Percentiles rank a stretch among this genome's conserved stretches.
phyloP scores from a whole-genome alignment of 164 flowering plant species.

The Macadamia tetraphylla region DNA sequence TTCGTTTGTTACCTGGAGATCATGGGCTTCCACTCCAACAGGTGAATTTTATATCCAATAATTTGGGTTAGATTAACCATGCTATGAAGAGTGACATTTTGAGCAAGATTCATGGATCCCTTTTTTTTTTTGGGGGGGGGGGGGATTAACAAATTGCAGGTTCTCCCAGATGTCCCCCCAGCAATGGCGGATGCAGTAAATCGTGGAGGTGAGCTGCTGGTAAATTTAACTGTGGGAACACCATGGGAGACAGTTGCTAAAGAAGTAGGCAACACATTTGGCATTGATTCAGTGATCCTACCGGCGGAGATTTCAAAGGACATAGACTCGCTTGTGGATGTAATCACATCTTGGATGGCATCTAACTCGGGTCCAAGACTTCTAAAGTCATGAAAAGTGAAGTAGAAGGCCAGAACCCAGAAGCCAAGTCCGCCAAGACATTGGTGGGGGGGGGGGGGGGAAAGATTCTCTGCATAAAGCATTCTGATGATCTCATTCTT shows the following conservation, averaged over 20 bases:
- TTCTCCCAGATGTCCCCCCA: constrained; percentile 84
- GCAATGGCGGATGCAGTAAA: constrained; percentile 90
- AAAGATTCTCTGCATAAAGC: too few relatives aligned
- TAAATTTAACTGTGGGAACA: constrained; percentile 72
- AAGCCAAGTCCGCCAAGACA: too few relatives aligned
- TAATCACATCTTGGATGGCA: constrained; percentile 64
- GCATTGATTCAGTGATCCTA: constrained; percentile 49
- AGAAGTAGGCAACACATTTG: constrained; percentile 74
- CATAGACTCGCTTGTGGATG: constrained; percentile 66
- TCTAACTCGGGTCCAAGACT: constrained; percentile 53
- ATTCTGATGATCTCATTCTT: too few relatives aligned
- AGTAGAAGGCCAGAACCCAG: background rate
- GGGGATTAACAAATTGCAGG: constrained; percentile 32
- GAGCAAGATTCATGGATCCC: background rate
- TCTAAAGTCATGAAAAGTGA: constrained; percentile 29
- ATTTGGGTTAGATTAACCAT: background rate
- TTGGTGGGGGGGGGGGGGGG: too few relatives aligned
- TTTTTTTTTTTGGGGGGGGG: too few relatives aligned
- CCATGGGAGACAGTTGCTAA: constrained; percentile 84
- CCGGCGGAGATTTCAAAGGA: constrained; percentile 63
- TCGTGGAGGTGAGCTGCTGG: constrained; percentile 72
- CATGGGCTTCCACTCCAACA: constrained; percentile 88
- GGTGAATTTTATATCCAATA: constrained; percentile 30
- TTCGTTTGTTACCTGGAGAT: constrained; percentile 77
- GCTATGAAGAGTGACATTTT: background rate